Percentiles rank a stretch among this genome's conserved stretches.
These are phyloP conservation scores for Wickerhamiella sergipiensis DNA, from an alignment of 805 yeast species.

Conservation along the genomic window DNA sequence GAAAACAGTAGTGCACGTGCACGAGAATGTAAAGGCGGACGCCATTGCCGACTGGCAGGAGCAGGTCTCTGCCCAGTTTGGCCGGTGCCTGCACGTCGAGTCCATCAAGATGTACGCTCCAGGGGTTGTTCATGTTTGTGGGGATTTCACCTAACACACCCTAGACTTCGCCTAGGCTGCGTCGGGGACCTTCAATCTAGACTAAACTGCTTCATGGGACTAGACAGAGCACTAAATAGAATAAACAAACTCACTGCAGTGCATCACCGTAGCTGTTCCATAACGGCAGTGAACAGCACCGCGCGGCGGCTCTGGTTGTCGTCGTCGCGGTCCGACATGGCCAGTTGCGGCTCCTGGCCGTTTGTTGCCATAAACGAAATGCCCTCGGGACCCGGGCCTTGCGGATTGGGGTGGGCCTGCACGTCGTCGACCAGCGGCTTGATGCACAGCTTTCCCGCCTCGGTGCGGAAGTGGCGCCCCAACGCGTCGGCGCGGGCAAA, in stretches of 20 bases:
- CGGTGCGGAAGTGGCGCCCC: constrained; percentile 63
- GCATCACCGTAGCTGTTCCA: constrained; percentile 13
- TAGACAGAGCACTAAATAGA: background rate
- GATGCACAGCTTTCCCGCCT: constrained; percentile 58
- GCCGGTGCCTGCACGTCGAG: constrained; percentile 33
- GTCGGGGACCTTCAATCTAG: too few relatives aligned
- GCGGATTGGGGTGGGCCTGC: constrained; percentile 9
- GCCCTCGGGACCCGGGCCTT: constrained; percentile 16
- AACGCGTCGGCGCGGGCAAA: constrained; percentile 71
- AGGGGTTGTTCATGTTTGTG: constrained; percentile 66
- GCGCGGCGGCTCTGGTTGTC: constrained; percentile 18
- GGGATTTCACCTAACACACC: constrained; percentile 26
- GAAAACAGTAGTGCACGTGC: constrained; percentile 38
- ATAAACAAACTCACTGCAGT: background rate
- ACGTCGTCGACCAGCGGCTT: constrained; percentile 46
- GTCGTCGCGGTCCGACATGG: constrained; percentile 7
- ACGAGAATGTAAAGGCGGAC: constrained; percentile 49
- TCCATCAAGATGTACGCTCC: constrained; percentile 79
- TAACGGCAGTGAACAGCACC: constrained; percentile 18
- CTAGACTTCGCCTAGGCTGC: too few relatives aligned
- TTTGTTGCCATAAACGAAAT: constrained; percentile 7
- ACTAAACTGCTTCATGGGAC: too few relatives aligned
- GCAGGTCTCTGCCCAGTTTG: constrained; percentile 15
- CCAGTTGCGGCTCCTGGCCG: background rate
- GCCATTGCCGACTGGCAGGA: constrained; percentile 28